Evolutionary conservation across 176 grass and related monocot genomes (phyloP).

Genomic region (Rhynchospora breviuscula): DNA sequence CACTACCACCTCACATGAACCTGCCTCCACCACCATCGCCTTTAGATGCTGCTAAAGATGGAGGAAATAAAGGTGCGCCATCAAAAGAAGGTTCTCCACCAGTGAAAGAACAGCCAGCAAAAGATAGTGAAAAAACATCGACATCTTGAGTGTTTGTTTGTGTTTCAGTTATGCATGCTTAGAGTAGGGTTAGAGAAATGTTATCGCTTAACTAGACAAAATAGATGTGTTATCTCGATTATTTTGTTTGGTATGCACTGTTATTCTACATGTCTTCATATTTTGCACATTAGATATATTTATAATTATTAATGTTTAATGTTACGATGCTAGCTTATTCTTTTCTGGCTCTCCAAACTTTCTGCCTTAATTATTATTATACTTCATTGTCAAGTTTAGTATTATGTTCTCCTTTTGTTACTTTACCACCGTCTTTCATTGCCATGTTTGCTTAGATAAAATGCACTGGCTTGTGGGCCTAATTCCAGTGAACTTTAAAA

Average conservation of each 20-base stretch:
- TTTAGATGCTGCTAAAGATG: constrained; percentile 32
- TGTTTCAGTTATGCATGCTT: background rate
- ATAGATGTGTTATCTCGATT: background rate
- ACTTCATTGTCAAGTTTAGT: background rate
- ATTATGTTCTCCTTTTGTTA: background rate
- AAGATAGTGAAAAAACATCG: background rate
- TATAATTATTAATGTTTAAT: background rate
- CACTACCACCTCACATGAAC: constrained; percentile 65
- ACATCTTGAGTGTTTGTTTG: constrained; percentile 13
- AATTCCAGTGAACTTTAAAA: background rate
- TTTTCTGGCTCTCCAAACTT: background rate
- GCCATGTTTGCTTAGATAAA: too few species aligned
- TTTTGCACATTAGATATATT: background rate
- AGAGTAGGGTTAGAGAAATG: constrained; percentile 11
- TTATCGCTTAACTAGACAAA: background rate
- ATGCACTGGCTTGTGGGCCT: background rate
- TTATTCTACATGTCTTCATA: background rate
- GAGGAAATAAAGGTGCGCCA: constrained; percentile 1
- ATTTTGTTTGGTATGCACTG: background rate
- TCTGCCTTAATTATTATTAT: too few species aligned
- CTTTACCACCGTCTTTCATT: background rate
- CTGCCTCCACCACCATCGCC: constrained; percentile 41
- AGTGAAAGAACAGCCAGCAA: constrained; percentile 32
- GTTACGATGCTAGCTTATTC: background rate
- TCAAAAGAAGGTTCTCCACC: constrained; percentile 19